phyloP scores from a whole-genome alignment of 345 rosid species.

The Kernera saxatilis region DNA sequence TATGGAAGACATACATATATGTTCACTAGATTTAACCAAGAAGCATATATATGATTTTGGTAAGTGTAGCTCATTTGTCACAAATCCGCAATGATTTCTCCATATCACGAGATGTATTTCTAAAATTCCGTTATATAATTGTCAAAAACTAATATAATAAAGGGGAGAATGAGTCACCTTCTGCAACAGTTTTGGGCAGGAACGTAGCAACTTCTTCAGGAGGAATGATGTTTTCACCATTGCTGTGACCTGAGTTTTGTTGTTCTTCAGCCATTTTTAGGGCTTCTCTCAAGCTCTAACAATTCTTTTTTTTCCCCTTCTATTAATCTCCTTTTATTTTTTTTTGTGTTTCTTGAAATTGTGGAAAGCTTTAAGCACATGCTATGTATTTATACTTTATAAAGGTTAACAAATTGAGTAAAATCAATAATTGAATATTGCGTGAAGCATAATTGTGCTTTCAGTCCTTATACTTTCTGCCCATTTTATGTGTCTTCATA shows the following conservation, averaged over 20 bases:
- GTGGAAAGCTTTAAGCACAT: neutral
- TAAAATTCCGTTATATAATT: neutral
- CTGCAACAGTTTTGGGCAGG: slow-evolving; percentile 24
- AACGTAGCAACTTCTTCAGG: slow-evolving; percentile 35
- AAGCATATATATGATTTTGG: neutral
- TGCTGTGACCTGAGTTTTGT: slow-evolving; percentile 5
- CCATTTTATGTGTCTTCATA: neutral
- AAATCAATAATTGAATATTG: neutral
- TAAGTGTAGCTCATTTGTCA: neutral
- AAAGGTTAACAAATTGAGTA: neutral
- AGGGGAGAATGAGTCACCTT: slow-evolving; percentile 14
- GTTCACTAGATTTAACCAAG: neutral
- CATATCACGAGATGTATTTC: neutral
- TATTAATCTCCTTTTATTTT: neutral
- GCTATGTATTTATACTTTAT: neutral
- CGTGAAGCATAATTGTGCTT: neutral
- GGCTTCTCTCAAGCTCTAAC: slow-evolving; percentile 12
- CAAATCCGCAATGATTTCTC: neutral
- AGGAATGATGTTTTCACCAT: slow-evolving; percentile 24
- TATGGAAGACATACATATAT: neutral
- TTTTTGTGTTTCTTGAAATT: neutral
- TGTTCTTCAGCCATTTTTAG: slow-evolving; percentile 24
- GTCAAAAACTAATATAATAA: neutral
- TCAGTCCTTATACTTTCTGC: neutral
- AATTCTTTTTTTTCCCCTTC: neutral